Percentiles rank a stretch among this genome's conserved stretches.
These are phyloP conservation scores for Dioscorea dumetorum DNA, from an alignment of 106 monocot genomes.

Conservation along the genomic window DNA sequence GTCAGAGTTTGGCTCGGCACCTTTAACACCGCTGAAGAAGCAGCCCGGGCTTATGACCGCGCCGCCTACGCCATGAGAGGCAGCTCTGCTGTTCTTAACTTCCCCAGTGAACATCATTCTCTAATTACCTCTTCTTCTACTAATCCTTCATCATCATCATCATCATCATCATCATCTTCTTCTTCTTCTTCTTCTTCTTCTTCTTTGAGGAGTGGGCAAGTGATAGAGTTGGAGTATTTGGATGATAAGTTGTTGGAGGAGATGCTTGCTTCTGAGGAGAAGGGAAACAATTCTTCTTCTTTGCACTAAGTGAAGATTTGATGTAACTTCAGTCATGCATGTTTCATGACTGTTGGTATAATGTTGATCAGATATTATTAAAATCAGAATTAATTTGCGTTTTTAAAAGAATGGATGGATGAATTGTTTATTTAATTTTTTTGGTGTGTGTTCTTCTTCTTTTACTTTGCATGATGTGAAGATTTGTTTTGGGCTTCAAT, in stretches of 20 bases:
- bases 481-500: too few species aligned
- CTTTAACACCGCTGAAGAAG: constrained; percentile 19
- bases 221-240: constrained; percentile 10
- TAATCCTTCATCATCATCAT: not conserved
- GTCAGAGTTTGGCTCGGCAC: constrained; percentile 28
- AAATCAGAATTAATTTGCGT: too few species aligned
- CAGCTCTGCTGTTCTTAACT: not conserved
- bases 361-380: too few species aligned
- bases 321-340: too few species aligned
- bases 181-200: not conserved
- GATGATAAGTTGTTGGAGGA: constrained; percentile 13
- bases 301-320: too few species aligned
- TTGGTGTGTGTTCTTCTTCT: too few species aligned
- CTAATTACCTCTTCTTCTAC: not conserved
- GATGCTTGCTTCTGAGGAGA: constrained; percentile 1
- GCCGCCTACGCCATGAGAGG: constrained; percentile 13
- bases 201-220: not conserved
- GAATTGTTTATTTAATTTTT: too few species aligned
- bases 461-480: too few species aligned
- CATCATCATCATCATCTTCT: not conserved
- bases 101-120: not conserved
- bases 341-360: too few species aligned
- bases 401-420: too few species aligned
- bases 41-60: constrained; percentile 13
- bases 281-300: not conserved